These are phyloP conservation scores for Exobasidium cylindrosporum DNA, from an alignment of 1,284 basidiomycete species.

Conservation along the genomic window DNA sequence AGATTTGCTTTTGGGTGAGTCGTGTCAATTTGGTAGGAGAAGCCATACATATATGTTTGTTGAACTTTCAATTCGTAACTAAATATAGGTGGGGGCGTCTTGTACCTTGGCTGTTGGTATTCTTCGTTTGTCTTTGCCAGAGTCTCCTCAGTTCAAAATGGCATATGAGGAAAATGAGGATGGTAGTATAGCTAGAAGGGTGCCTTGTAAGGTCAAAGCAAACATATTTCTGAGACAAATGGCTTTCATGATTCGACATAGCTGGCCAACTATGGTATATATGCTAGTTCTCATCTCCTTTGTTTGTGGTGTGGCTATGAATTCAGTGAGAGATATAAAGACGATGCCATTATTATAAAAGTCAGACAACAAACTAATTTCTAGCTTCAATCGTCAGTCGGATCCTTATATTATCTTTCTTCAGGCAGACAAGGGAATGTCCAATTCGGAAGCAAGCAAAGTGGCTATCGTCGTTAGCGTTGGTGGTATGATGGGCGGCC, in stretches of 20 bases:
- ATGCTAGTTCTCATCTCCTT: background rate
- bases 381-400: background rate
- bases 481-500: background rate
- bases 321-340: background rate
- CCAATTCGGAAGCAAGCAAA: background rate
- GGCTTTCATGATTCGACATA: background rate
- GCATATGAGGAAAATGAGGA: background rate
- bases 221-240: background rate
- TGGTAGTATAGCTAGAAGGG: background rate
- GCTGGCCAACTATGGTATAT: background rate
- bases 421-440: background rate
- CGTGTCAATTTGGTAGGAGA: background rate
- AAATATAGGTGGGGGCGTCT: background rate
- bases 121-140: background rate
- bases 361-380: too few species aligned
- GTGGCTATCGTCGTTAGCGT: background rate
- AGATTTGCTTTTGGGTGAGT: background rate
- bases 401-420: background rate
- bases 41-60: background rate
- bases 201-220: background rate
- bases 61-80: background rate
- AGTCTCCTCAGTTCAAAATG: background rate
- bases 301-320: background rate
- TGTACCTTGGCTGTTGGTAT: background rate
- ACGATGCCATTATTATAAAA: too few species aligned